Conservation (phyloP, 345 rosid genomes). For the Noccaea bulbosa region DNA sequence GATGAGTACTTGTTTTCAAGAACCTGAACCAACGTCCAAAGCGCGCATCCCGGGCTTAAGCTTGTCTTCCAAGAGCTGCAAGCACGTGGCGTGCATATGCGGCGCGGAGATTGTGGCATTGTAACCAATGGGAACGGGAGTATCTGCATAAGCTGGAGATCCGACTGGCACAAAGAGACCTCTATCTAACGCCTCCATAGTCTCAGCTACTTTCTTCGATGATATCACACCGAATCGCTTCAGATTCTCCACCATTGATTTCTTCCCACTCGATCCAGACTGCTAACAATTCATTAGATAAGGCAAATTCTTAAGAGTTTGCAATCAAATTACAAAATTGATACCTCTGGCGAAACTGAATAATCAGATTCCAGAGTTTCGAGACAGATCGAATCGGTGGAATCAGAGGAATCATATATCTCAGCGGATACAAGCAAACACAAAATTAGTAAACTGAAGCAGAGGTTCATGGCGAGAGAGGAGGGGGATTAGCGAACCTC, state of each 20-base stretch:
- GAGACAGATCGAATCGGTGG: conserved; percentile 23
- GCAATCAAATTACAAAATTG: too few relatives aligned
- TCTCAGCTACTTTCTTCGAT: conserved; percentile 73
- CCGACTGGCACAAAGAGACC: conserved; percentile 80
- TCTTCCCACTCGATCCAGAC: conserved; percentile 53
- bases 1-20: background rate
- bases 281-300: conserved; percentile 44
- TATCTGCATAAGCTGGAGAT: conserved; percentile 73
- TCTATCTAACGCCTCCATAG: conserved; percentile 86
- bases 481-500: conserved; percentile 51
- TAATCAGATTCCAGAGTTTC: conserved; percentile 21
- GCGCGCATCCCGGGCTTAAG: conserved; percentile 92
- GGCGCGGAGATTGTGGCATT: conserved; percentile 99
- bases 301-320: too few relatives aligned
- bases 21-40: conserved; percentile 98
- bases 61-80: conserved; percentile 76
- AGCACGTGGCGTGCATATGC: conserved; percentile 98
- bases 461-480: conserved; percentile 12
- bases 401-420: conserved; percentile 3
- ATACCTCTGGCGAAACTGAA: conserved; percentile 14
- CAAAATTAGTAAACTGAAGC: conserved; percentile 4
- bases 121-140: conserved; percentile 87
- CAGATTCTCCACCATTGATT: conserved; percentile 75
- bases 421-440: conserved; percentile 17
- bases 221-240: conserved; percentile 62